Base-by-base conservation (phyloP, 495 filamentous ascomycete genomes). In the Hyaloscypha finlandica region DNA sequence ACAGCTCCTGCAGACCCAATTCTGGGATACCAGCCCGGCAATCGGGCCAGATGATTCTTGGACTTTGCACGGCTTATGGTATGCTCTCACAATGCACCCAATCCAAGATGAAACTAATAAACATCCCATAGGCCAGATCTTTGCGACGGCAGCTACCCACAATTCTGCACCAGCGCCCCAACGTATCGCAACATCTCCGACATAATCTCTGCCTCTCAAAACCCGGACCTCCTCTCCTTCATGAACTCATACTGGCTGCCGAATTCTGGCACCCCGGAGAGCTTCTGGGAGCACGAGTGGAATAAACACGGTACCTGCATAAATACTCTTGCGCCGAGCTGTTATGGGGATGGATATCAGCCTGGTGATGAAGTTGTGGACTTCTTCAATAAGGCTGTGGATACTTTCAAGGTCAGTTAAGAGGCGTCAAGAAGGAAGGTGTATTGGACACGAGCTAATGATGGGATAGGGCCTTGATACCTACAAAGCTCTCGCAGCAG, bases 41-140 rank as follows among this genome's bases (percentile, higher is more conserved):
- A 83, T 88, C 11, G 90, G 89, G 8, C 90, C 89, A 20, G 83
- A 82, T 39, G 85, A 94, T 71, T 88, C 87, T 55, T 97, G 92
- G 93, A 95, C 92, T 2, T 81, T 97, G 25, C 93, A 96, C 72
- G 92, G 93, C n/a, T 81, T 97, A 35, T 96, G 93, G 82, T 83
- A 66, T 11, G 75, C 68, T 30, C 16, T 45, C 29, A 42, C 4
- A n/a, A 42, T 35, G 14, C 12, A 25, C 14, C 29, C 60, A 25
- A 51, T 30, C 12, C 30, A 22, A 8, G 37, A 42, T 39, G 37
- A 58, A 58, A 16, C 63, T 64, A 61, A 35, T 35, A 52, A 8
- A 5, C 14, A 31, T 22, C 16, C 42, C 19, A 4, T 65, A 84
- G 81, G 91, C 92, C 92, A n/a, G 92, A 96, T 76, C 85, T 88